Percentiles rank a stretch among this genome's conserved stretches.
Evolutionary conservation across 148 eudicot species (phyloP).

Genomic region (Heliosperma pusillum): DNA sequence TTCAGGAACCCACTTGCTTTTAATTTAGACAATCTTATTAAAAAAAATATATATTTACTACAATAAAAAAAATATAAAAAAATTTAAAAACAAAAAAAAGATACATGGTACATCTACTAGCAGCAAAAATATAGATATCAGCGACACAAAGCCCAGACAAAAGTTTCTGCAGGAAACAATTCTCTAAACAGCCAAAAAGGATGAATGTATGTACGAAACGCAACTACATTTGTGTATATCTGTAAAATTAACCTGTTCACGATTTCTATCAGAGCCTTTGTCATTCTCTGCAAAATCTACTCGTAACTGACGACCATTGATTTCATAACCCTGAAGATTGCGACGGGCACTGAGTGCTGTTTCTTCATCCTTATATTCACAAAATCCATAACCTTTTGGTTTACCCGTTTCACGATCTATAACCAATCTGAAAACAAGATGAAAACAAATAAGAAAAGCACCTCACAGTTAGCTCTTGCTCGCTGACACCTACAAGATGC

Average conservation of each 20-base stretch:
- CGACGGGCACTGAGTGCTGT: constrained; percentile 99
- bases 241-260: constrained; percentile 60
- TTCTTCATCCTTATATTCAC: constrained; percentile 98
- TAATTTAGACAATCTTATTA: neutral
- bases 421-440: constrained; percentile 61
- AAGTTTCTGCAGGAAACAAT: neutral
- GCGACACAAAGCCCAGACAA: neutral
- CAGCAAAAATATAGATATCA: neutral
- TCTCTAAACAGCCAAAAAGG: neutral
- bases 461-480: neutral
- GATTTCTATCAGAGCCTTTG: constrained; percentile 76
- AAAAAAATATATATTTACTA: neutral
- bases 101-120: neutral
- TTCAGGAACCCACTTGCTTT: neutral
- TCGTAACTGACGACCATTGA: constrained; percentile 90
- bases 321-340: constrained; percentile 95
- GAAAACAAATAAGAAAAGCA: neutral
- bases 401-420: constrained; percentile 97
- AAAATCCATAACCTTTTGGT: constrained; percentile 98
- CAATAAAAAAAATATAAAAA: neutral
- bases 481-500: neutral
- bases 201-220: neutral
- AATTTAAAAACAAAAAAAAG: neutral
- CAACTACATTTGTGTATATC: neutral
- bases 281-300: constrained; percentile 99